Evolutionary conservation across 2,329 filamentous ascomycete species (phyloP), one percentile per base, ranked within the genome.

Genomic region (Pochonia chlamydosporia): DNA sequence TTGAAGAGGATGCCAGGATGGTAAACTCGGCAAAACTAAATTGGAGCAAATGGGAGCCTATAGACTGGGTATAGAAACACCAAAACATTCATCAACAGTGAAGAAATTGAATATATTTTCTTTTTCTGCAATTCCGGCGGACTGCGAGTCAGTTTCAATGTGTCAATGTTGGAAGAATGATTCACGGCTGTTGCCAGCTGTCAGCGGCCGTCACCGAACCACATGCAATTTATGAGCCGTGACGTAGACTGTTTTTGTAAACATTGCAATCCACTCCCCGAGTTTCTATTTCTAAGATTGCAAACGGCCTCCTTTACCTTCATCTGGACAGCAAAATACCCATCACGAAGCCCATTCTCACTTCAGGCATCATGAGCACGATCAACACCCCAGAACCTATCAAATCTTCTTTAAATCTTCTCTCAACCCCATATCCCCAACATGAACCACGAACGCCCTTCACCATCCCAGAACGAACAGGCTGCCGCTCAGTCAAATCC

Each of bases 341-440:
- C 35, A 13, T 39, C 26, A 43, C 18, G 33, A 37, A 37, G 7
- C 7, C 18, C 7, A 14, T 37, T 16, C 9, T 7, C 9, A 18
- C 35, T 13, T 18, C n/a, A 24, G 36, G 20, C 20, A 41, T 2
- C 35, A 50, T 50, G 45, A 49, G 51, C 28, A 48, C 56, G 30
- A 48, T 49, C 20, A 46, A 52, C 43, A 53, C 50, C 16, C 49
- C 45, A n/a, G 43, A 43, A 10, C 51, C 54, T 41, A 43, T 49
- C 36, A 53, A 50, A 9, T 59, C 54, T 5, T 46, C 60, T 4
- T 48, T 55, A 3, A 54, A 57, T 52, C 62, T 56, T 46, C 62
- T 65, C 51, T 59, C 56, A 6, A 60, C 61, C 25, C 61, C 59
- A 43, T 54, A 59, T 20, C 54, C 52, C 31, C 54, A 50, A n/a